Evolutionary conservation across 1,139 yeast species (phyloP).

Genomic region (Wickerhamomyces sp.): DNA sequence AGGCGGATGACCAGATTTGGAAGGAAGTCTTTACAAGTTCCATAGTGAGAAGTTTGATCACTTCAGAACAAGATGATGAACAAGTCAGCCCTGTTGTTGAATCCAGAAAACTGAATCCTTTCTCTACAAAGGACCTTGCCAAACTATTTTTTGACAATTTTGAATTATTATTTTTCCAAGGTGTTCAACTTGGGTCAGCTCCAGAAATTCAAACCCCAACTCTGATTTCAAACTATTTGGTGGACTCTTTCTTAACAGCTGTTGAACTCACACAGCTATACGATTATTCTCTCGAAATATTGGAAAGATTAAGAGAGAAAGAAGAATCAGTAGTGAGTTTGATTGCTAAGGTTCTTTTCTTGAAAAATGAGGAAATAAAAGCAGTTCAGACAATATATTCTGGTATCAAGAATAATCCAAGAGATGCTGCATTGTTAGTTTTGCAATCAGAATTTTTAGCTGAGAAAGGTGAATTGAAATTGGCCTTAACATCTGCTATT

Average conservation of each 20-base stretch:
- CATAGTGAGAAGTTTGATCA: constrained; percentile 64
- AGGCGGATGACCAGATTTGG: constrained; percentile 55
- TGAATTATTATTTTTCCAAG: constrained; percentile 59
- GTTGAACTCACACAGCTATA: constrained; percentile 67
- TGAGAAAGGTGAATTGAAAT: constrained; percentile 62
- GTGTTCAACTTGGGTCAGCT: constrained; percentile 59
- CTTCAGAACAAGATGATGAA: constrained; percentile 63
- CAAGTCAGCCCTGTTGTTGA: constrained; percentile 58
- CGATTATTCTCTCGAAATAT: constrained; percentile 56
- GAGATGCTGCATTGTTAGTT: constrained; percentile 53
- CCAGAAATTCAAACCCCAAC: constrained; percentile 69
- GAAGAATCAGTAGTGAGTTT: constrained; percentile 56
- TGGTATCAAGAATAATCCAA: constrained; percentile 52
- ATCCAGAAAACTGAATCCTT: constrained; percentile 64
- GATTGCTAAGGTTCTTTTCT: constrained; percentile 60
- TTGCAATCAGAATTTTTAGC: constrained; percentile 74
- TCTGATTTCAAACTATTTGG: constrained; percentile 64
- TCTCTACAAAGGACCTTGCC: constrained; percentile 45
- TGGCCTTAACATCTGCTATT: constrained; percentile 74
- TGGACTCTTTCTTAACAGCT: constrained; percentile 73
- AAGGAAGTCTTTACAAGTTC: constrained; percentile 79
- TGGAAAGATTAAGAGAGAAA: constrained; percentile 41
- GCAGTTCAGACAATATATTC: constrained; percentile 68
- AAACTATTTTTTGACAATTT: constrained; percentile 61
- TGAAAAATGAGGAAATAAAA: constrained; percentile 71